Conservation (phyloP, 225 moss, liverwort and hornwort genomes). For the Bryum argenteum region DNA sequence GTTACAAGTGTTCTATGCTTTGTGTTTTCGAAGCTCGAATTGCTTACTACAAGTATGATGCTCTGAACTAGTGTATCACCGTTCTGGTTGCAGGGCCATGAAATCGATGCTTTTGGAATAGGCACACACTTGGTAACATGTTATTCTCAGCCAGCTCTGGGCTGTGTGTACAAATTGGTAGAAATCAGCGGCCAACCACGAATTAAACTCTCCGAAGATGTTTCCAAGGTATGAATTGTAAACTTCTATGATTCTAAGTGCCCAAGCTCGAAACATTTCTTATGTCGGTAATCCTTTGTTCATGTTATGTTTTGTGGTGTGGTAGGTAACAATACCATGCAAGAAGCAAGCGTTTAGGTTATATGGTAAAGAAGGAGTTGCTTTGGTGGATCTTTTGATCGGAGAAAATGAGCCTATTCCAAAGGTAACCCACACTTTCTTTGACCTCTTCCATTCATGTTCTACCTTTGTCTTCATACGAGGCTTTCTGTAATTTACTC, state of each 20-base stretch:
- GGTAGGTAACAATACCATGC: constrained; percentile 94
- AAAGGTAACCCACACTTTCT: constrained; percentile 43
- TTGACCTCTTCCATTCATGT: constrained; percentile 4
- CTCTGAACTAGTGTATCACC: not conserved
- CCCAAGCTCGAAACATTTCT: not conserved
- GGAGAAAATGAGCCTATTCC: constrained; percentile 85
- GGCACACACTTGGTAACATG: constrained; percentile 96
- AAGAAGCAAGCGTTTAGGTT: constrained; percentile 88
- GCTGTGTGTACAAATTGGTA: constrained; percentile 94
- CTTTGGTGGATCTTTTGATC: constrained; percentile 86
- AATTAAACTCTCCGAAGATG: constrained; percentile 90
- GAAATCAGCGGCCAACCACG: constrained; percentile 93
- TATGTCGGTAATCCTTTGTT: too few species aligned
- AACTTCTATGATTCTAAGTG: not conserved
- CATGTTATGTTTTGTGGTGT: constrained; percentile 9
- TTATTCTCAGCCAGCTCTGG: constrained; percentile 87
- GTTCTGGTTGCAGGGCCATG: constrained; percentile 73
- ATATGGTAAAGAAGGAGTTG: constrained; percentile 82
- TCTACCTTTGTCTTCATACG: not conserved
- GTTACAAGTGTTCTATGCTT: not conserved
- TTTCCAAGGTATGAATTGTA: constrained; percentile 56
- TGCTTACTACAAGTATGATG: not conserved
- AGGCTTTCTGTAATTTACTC: not conserved
- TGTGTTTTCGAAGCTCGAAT: constrained; percentile 7
- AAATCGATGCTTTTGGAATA: constrained; percentile 95